Evolutionary conservation across 2,329 filamentous ascomycete species (phyloP), one percentile per base, ranked within the genome.

Genomic region (Aureobasidium sp.): DNA sequence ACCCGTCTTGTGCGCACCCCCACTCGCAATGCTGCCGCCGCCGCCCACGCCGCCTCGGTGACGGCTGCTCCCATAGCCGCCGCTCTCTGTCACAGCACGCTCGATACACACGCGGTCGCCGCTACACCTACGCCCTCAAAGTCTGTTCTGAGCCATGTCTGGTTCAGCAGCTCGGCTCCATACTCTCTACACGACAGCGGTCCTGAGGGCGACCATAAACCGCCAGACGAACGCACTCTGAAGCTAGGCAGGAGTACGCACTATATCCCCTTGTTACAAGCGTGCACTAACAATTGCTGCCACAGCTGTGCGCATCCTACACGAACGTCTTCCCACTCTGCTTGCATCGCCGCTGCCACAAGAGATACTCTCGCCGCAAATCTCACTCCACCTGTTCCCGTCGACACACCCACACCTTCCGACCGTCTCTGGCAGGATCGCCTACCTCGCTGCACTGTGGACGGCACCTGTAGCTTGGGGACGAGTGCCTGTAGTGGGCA

Each of bases 401-500:
- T 86, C 84, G 4, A 94, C 89, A 0, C 89, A 95, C 69, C 90
- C 89, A 2, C 88, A 93, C 72, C 88, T 99, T 2, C 94, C 94
- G 35, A 88, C 85, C n/a, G 94, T 97, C 42, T 90, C 89, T 29
- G 94, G 94, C 57, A 85, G 89, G 49, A 88, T 96, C 37, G 88
- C 90, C 50, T 99, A 99, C 73, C 88, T 88, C 37, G 93, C 94
- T 19, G 94, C 94, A 2, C 79, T 99, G 38, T 97, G 92, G 92
- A 96, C 94, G 0, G 91, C 92, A 0, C 94, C 94, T 0, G 87
- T 99, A 55, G 93, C 92, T 31, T 99, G 94, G 94, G 95, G 95
- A 69, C 85, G 89, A 29, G 82, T 99, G 1, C 94, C 94, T 2
- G 84, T 97, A 21, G 82, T 96, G 33, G 92, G 93, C 65, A 95